These are phyloP conservation scores for Athelia sp. DNA, from an alignment of 1,284 basidiomycete species.

Conservation along the genomic window DNA sequence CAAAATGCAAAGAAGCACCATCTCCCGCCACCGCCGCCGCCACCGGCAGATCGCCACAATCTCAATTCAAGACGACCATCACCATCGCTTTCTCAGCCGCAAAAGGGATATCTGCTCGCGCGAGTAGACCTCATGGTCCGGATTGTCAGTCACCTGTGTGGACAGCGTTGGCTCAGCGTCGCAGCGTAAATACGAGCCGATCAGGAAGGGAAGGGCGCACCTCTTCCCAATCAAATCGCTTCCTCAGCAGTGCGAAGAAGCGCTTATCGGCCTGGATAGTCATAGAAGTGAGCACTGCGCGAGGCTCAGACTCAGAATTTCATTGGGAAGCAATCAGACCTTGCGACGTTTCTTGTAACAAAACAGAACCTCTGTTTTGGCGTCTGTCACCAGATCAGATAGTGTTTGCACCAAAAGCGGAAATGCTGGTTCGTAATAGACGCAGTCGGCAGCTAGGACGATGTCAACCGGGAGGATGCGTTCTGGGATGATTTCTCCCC, in stretches of 20 bases:
- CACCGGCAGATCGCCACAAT: constrained; percentile 12
- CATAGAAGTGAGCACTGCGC: constrained; percentile 3
- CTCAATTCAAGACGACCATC: too few relatives aligned
- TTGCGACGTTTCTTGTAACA: constrained; percentile 94
- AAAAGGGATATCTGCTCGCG: constrained; percentile 56
- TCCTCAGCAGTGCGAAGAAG: constrained; percentile 82
- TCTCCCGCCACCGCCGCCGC: not conserved
- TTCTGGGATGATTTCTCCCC: constrained; percentile 46
- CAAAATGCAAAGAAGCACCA: constrained; percentile 1
- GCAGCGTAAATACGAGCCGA: not conserved
- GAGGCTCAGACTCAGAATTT: too few relatives aligned
- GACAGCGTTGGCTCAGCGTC: constrained; percentile 16
- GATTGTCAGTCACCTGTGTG: constrained; percentile 46
- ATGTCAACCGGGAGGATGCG: constrained; percentile 47
- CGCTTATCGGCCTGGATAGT: constrained; percentile 76
- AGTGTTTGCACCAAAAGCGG: constrained; percentile 83
- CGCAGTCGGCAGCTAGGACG: constrained; percentile 86
- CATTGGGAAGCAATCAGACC: constrained; percentile 40
- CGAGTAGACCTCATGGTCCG: constrained; percentile 41
- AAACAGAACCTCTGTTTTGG: constrained; percentile 72
- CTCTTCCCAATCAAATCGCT: constrained; percentile 76
- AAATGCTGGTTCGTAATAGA: constrained; percentile 95
- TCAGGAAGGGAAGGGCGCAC: constrained; percentile 28
- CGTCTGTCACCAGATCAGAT: constrained; percentile 48
- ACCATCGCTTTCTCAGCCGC: constrained; percentile 23